Conservation (phyloP, 805 yeast species). For the Ogataea paraovalis region DNA sequence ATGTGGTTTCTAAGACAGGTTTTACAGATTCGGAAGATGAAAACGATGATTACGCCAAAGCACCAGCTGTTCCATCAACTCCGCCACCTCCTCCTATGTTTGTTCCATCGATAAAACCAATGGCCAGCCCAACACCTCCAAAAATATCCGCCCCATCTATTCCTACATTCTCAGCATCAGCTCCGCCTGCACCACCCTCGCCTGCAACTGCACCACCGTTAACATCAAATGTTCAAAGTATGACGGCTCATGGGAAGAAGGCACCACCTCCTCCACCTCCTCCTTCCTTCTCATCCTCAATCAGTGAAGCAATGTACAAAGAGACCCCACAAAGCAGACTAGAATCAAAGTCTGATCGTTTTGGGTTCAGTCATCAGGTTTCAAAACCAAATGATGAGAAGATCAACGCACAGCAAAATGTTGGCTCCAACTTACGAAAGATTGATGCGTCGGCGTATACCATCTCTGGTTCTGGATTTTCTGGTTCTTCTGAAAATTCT, state of each 20-base stretch:
- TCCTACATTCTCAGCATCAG: constrained; percentile 16
- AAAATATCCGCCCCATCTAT: constrained; percentile 18
- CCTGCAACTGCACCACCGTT: constrained; percentile 15
- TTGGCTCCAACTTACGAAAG: constrained; percentile 51
- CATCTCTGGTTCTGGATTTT: constrained; percentile 37
- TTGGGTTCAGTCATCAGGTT: constrained; percentile 13
- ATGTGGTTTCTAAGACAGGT: constrained; percentile 12
- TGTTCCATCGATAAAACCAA: constrained; percentile 14
- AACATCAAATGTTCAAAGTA: constrained; percentile 1
- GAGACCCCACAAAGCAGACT: constrained; percentile 25
- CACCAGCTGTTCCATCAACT: constrained; percentile 18
- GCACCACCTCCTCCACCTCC: constrained; percentile 34
- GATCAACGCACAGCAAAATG: constrained; percentile 40
- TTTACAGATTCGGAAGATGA: constrained; percentile 25
- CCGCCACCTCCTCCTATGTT: constrained; percentile 17
- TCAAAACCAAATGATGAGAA: constrained; percentile 29
- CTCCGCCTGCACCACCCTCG: constrained; percentile 21
- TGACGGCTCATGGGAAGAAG: constrained; percentile 4
- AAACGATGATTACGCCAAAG: constrained; percentile 9
- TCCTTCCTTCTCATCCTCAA: constrained; percentile 21
- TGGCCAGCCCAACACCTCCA: constrained; percentile 24
- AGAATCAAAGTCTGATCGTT: constrained; percentile 14
- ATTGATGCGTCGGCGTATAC: constrained; percentile 66
- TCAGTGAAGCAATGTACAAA: constrained; percentile 8
- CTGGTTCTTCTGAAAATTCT: constrained; percentile 4